Evolutionary conservation across 2,329 filamentous ascomycete genomes (phyloP).

Genomic region (Paecilomyces variotii): DNA sequence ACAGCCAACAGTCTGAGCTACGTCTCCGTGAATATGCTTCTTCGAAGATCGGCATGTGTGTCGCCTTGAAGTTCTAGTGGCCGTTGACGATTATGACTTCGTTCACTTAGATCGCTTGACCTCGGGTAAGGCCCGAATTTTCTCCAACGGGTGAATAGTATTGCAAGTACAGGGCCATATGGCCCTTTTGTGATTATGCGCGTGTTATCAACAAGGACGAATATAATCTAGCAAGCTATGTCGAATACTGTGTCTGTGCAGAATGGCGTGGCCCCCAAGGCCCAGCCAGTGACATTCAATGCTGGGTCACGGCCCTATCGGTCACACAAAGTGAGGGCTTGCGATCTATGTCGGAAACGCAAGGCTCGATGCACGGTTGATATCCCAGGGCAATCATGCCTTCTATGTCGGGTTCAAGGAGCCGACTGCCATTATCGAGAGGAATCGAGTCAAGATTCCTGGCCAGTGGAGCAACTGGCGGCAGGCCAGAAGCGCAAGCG

Average conservation of each 20-base stretch:
- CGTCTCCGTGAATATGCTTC: not conserved
- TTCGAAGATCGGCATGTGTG: not conserved
- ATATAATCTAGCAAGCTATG: conserved; percentile 11
- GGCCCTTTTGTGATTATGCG: not conserved
- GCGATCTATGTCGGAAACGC: conserved; percentile 51
- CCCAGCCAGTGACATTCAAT: conserved; percentile 29
- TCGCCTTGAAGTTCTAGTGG: not conserved
- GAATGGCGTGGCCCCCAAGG: conserved; percentile 23
- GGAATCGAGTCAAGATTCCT: conserved; percentile 21
- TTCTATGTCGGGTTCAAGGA: conserved; percentile 51
- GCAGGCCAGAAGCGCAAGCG: conserved; percentile 31
- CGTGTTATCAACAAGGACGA: not conserved
- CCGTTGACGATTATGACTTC: not conserved
- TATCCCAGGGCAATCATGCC: conserved; percentile 44
- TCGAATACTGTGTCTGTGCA: conserved; percentile 19
- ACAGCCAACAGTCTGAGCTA: not conserved
- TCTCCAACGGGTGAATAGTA: not conserved
- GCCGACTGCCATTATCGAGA: conserved; percentile 50
- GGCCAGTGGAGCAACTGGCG: conserved; percentile 17
- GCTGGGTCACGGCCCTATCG: conserved; percentile 48
- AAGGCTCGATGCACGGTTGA: conserved; percentile 57
- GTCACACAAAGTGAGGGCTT: conserved; percentile 55
- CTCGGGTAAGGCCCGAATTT: not conserved
- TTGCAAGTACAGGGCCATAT: not conserved
- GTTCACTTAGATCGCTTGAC: not conserved